These are phyloP conservation scores for Omphalotus guepiniiformis DNA, from an alignment of 768 basidiomycete species.

Conservation along the genomic window DNA sequence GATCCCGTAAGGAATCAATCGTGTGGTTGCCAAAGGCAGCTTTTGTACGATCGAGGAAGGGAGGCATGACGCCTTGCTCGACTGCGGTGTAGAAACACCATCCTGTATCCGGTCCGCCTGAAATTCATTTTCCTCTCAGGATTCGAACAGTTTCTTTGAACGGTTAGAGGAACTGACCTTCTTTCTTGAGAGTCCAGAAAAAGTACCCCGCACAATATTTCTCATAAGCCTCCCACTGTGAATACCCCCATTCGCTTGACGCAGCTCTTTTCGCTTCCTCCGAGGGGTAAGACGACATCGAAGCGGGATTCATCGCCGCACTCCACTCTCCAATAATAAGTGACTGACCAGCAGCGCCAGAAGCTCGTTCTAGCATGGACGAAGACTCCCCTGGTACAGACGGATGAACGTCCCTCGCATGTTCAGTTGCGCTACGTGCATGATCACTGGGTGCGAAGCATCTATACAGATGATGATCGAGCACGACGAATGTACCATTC, in stretches of 20 bases:
- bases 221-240: conserved; percentile 67
- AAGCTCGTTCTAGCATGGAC: conserved; percentile 24
- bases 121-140: too few relatives aligned
- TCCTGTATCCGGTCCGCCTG: conserved; percentile 60
- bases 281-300: conserved; percentile 34
- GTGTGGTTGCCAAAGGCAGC: neutral
- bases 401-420: conserved; percentile 22
- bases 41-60: conserved; percentile 12
- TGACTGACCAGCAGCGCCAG: conserved; percentile 34
- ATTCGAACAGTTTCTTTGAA: too few relatives aligned
- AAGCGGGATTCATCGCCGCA: conserved; percentile 65
- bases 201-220: conserved; percentile 66
- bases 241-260: conserved; percentile 48
- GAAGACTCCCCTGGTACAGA: conserved; percentile 1
- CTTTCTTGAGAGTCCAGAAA: conserved; percentile 85
- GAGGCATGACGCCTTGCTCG: conserved; percentile 57
- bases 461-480: conserved; percentile 84
- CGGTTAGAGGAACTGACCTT: too few relatives aligned
- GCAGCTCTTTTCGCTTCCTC: conserved; percentile 31
- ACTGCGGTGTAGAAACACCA: conserved; percentile 72
- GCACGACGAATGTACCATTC: conserved; percentile 39
- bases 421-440: conserved; percentile 46
- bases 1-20: neutral
- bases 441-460: conserved; percentile 68
- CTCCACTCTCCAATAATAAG: conserved; percentile 80